Percentiles rank a stretch among this genome's conserved stretches.
Conservation (phyloP, 2,329 filamentous ascomycete species). For the Cladosporium halotolerans region DNA sequence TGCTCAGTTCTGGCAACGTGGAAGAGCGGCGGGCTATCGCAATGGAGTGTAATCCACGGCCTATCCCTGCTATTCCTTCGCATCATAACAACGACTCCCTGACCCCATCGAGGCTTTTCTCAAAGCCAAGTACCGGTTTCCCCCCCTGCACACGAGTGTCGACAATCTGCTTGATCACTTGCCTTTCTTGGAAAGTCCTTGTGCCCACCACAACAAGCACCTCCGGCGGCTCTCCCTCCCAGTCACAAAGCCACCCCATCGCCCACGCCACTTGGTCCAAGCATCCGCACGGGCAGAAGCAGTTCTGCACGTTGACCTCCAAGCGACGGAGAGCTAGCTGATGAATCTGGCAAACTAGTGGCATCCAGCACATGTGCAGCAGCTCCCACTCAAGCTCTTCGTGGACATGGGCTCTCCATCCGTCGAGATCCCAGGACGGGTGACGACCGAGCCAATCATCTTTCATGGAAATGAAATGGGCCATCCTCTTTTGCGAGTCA, state of each 20-base stretch:
- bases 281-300: conserved; percentile 10
- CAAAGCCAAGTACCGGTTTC: neutral
- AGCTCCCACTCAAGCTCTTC: conserved; percentile 10
- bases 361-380: conserved; percentile 10
- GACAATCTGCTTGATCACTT: conserved; percentile 3
- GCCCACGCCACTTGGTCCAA: conserved; percentile 5
- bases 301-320: conserved; percentile 11
- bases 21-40: too few species aligned
- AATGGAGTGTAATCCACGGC: too few species aligned
- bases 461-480: neutral
- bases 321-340: neutral
- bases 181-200: neutral
- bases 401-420: conserved; percentile 4
- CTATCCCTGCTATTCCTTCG: too few species aligned
- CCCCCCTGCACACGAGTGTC: neutral
- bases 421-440: neutral
- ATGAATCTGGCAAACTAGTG: conserved; percentile 6
- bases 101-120: conserved; percentile 1
- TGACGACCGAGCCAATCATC: neutral
- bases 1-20: too few species aligned
- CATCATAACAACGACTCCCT: neutral
- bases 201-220: conserved; percentile 10
- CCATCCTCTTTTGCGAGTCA: conserved; percentile 8
- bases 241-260: conserved; percentile 7
- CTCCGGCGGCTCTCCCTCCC: conserved; percentile 7